A percentile compares a stretch with the other conserved stretches of the same genome.
Conservation (phyloP, 73 alveolate genomes). For the Paramecium sonneborni region DNA sequence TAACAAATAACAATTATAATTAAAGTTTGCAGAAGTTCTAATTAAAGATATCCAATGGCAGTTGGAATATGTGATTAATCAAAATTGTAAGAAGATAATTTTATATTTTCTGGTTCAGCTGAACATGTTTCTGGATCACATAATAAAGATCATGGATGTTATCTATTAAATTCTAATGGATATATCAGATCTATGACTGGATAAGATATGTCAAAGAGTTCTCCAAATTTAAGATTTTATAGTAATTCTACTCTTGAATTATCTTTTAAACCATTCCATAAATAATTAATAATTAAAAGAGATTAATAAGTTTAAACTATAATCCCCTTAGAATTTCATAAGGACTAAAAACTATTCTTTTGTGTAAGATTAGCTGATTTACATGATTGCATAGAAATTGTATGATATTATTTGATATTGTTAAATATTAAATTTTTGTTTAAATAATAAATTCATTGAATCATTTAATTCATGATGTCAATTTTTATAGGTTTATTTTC, state of each 20-base stretch:
- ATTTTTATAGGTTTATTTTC: not conserved
- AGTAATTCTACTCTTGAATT: slow-evolving; percentile 26
- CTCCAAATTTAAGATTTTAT: slow-evolving; percentile 20
- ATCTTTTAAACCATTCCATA: slow-evolving; percentile 19
- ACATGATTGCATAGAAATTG: not conserved
- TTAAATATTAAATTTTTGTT: not conserved
- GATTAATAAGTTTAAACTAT: not conserved
- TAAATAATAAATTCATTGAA: not conserved
- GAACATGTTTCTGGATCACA: slow-evolving; percentile 34
- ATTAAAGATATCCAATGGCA: slow-evolving; percentile 12
- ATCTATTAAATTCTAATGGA: slow-evolving; percentile 15
- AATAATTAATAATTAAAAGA: not conserved
- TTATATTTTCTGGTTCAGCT: slow-evolving; percentile 31
- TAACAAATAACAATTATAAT: not conserved
- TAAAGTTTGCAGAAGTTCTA: not conserved
- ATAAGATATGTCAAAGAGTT: not conserved
- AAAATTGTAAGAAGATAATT: not conserved
- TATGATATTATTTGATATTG: not conserved
- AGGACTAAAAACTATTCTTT: not conserved
- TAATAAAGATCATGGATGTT: slow-evolving; percentile 36
- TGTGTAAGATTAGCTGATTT: slow-evolving; percentile 41
- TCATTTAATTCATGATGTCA: not conserved
- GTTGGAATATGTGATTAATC: slow-evolving; percentile 12
- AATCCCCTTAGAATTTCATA: not conserved
- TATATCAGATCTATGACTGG: not conserved